A percentile compares a stretch with the other conserved stretches of the same genome.
These are phyloP conservation scores for Calonectria montana DNA, from an alignment of 2,329 filamentous ascomycete species.

Conservation along the genomic window DNA sequence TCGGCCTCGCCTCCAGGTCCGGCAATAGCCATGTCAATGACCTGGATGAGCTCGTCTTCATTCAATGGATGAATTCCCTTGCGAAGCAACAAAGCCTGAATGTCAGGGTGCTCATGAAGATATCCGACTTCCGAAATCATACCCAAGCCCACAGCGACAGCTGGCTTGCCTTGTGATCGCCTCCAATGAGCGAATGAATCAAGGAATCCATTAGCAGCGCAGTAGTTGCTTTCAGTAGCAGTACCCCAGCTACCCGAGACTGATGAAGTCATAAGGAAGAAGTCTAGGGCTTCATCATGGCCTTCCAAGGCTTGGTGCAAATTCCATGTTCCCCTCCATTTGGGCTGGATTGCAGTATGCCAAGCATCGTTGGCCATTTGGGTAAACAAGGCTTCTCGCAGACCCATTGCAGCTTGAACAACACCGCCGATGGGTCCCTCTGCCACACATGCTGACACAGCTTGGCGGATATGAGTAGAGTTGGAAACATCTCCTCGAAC, in stretches of 20 bases:
- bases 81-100: neutral
- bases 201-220: slow-evolving; percentile 46
- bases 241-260: slow-evolving; percentile 46
- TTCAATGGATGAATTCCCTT: neutral
- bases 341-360: slow-evolving; percentile 39
- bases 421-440: slow-evolving; percentile 30
- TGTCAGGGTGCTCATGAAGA: neutral
- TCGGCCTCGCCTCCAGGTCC: neutral
- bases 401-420: slow-evolving; percentile 38
- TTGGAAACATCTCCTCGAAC: slow-evolving; percentile 15
- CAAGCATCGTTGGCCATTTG: slow-evolving; percentile 4
- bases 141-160: slow-evolving; percentile 23
- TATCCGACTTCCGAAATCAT: slow-evolving; percentile 31
- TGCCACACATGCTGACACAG: neutral
- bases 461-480: slow-evolving; percentile 5
- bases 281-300: slow-evolving; percentile 40
- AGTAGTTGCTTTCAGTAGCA: slow-evolving; percentile 52
- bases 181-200: slow-evolving; percentile 35
- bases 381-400: slow-evolving; percentile 15
- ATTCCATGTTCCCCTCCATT: slow-evolving; percentile 44
- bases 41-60: neutral
- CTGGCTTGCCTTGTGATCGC: neutral
- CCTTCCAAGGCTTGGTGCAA: slow-evolving; percentile 35
- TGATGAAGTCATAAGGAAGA: slow-evolving; percentile 52
- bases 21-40: neutral